Conservation (phyloP, 169 alveolate species). For the Plasmodium gallinaceum region DNA sequence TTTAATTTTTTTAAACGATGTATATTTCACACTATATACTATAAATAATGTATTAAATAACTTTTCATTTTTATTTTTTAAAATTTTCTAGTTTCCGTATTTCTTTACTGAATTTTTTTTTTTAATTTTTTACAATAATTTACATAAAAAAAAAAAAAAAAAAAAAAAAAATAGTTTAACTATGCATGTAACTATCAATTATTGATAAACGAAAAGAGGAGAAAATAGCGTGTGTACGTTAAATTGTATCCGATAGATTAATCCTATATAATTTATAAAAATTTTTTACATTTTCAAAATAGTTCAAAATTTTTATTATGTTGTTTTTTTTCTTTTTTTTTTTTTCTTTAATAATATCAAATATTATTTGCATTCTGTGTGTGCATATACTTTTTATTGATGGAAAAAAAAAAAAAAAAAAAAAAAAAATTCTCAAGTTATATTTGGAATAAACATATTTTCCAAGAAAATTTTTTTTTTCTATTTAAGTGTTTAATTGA, state of each 20-base stretch:
- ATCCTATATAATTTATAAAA: constrained; percentile 41
- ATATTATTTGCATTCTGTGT: constrained; percentile 13
- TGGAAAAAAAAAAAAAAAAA: constrained; percentile 25
- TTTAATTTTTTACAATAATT: neutral
- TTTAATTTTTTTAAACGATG: neutral
- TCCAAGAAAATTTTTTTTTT: neutral
- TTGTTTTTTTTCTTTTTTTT: constrained; percentile 12
- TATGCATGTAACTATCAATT: no score
- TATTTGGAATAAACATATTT: constrained; percentile 3
- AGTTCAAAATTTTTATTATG: constrained; percentile 15
- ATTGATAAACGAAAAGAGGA: neutral
- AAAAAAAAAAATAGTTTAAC: neutral
- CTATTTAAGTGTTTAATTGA: no score
- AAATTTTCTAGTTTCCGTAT: neutral
- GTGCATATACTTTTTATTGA: constrained; percentile 10
- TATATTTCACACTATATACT: neutral
- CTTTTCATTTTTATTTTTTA: neutral
- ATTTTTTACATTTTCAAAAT: constrained; percentile 12
- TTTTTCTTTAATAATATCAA: constrained; percentile 1
- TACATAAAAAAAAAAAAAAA: constrained; percentile 13
- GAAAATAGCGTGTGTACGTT: constrained; percentile 32
- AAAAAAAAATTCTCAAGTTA: constrained; percentile 23
- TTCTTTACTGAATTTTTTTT: constrained; percentile 12
- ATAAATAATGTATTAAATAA: neutral
- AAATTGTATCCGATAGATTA: constrained; percentile 39